A percentile compares a stretch with the other conserved stretches of the same genome.
phyloP scores from a whole-genome alignment of 768 basidiomycete species.

The Tubosaeta sp. region DNA sequence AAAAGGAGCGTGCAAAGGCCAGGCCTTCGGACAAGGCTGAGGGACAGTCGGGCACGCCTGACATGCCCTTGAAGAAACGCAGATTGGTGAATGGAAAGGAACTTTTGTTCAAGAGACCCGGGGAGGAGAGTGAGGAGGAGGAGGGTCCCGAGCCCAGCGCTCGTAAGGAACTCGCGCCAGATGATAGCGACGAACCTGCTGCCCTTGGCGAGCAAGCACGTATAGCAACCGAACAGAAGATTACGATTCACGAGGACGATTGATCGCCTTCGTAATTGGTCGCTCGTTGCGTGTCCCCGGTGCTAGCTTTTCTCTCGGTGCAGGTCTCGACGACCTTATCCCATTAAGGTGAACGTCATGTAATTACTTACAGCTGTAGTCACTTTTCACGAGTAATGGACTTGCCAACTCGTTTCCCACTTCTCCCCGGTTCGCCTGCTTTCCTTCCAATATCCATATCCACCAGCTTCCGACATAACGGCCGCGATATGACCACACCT shows the following conservation, averaged over 20 bases:
- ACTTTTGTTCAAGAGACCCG: constrained; percentile 52
- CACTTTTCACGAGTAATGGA: too few species aligned
- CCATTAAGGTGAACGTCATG: neutral
- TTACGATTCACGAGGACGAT: constrained; percentile 52
- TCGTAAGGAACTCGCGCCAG: constrained; percentile 1
- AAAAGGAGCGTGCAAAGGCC: constrained; percentile 68
- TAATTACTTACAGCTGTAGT: neutral
- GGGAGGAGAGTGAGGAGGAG: constrained; percentile 45
- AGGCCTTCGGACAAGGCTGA: constrained; percentile 30
- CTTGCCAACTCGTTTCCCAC: too few species aligned
- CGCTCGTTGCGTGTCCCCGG: neutral
- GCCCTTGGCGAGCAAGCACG: constrained; percentile 6
- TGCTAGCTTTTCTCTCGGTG: neutral
- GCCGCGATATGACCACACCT: too few species aligned
- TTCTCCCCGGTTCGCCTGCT: too few species aligned
- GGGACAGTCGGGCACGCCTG: constrained; percentile 21
- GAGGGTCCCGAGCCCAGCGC: neutral
- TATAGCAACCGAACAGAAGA: constrained; percentile 35
- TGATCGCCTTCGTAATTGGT: constrained; percentile 15
- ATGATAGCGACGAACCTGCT: constrained; percentile 1
- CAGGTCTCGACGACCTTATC: neutral
- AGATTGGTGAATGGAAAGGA: constrained; percentile 77
- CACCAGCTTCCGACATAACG: too few species aligned
- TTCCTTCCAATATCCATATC: too few species aligned
- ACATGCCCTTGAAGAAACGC: constrained; percentile 68